These are phyloP conservation scores for Chionographis japonica DNA, from an alignment of 106 monocot genomes.

Conservation along the genomic window DNA sequence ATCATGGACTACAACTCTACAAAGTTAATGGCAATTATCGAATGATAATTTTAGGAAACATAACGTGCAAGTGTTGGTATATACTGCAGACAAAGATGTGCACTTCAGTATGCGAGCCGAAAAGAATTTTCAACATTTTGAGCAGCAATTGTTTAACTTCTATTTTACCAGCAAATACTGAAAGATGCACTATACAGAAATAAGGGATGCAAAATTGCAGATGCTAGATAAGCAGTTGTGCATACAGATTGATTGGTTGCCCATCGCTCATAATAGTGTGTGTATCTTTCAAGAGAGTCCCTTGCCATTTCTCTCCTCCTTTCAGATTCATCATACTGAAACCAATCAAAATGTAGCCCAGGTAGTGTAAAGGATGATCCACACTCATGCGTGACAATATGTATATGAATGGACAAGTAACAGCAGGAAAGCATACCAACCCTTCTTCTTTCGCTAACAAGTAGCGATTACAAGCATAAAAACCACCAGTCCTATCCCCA, in stretches of 20 bases:
- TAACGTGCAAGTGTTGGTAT: no score
- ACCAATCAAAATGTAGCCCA: not conserved
- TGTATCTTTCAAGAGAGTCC: constrained; percentile 30
- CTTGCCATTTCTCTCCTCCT: constrained; percentile 30
- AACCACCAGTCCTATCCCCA: constrained; percentile 14
- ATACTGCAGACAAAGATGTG: no score
- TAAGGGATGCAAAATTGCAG: no score
- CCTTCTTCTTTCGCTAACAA: constrained; percentile 8
- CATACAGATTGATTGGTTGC: constrained; percentile 28
- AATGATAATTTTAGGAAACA: no score
- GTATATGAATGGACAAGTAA: not conserved
- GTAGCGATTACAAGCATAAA: constrained; percentile 16
- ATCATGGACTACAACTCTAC: no score
- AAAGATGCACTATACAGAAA: no score
- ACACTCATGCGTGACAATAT: not conserved
- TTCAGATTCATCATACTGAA: constrained; percentile 34
- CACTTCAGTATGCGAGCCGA: no score
- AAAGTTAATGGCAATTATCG: no score
- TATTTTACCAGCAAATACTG: no score
- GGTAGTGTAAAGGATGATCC: no score
- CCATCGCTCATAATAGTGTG: constrained; percentile 51
- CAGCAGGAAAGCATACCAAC: not conserved
- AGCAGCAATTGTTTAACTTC: no score
- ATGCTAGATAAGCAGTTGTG: not conserved
- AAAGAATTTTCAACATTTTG: no score